Base-by-base conservation (phyloP, 2,329 filamentous ascomycete genomes). In the Fusarium acutatum region DNA sequence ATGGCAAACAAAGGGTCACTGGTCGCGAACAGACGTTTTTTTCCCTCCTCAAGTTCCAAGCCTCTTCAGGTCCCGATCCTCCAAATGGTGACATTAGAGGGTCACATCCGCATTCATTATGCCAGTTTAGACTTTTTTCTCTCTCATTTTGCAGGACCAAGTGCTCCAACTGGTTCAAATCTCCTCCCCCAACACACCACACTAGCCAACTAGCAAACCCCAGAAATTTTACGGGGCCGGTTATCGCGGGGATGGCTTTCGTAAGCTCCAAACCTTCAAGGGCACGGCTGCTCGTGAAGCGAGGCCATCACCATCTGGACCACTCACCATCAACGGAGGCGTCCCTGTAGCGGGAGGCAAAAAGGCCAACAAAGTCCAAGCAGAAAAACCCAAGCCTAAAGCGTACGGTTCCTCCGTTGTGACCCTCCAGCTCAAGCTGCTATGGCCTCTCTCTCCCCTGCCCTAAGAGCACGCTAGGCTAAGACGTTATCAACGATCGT, bases 81-180 rank as follows among this genome's bases (percentile, higher is more conserved):
- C 52, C 34, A 22, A 41, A 67, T 62, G 62, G 53, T 58, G 52
- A 47, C 24, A 59, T 41, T 49, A 69, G 28, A 73, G 59, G 62
- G 71, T 71, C 30, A 61, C 71, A 74, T 64, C 71, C 67, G 71
- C 62, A 64, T 71, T 71, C 63, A 61, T 64, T 35, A 54, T 60
- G 38, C n/a, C 62, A 46, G 41, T 58, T 60, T 67, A 62, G 57
- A 71, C 66, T 73, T 67, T 64, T 61, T 14, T 17, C 37, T 52
- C n/a, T 59, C 44, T 41, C 18, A 34, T 63, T 57, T 37, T 47
- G 47, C 58, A 35, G 41, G 44, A 65, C 37, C 37, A 44, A 67
- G 47, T 56, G 56, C 56, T 47, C 52, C 46, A 52, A 54, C 62
- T 68, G 43, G 44, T 28, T 18, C 54, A 58, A 49, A 35, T 26